phyloP scores from a whole-genome alignment of 495 filamentous ascomycete genomes.

The Ascodesmis nigricans region DNA sequence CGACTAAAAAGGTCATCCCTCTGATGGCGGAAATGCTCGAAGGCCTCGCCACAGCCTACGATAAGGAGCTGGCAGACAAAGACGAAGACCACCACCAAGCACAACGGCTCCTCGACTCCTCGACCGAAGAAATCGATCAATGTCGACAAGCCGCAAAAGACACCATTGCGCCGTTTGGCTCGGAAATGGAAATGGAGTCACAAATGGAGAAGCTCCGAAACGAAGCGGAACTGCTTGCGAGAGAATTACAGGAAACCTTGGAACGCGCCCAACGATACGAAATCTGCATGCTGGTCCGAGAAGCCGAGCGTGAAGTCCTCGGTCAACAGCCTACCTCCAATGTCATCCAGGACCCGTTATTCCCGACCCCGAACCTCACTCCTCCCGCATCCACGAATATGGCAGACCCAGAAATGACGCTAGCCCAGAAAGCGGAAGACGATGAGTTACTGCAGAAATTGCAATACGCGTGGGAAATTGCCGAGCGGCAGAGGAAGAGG shows the following conservation, averaged over 20 bases:
- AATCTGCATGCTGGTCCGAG: slow-evolving; percentile 7
- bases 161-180: slow-evolving; percentile 13
- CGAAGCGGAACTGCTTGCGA: slow-evolving; percentile 13
- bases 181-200: slow-evolving; percentile 12
- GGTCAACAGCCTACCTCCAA: slow-evolving; percentile 1
- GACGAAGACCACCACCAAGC: slow-evolving; percentile 23
- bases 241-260: slow-evolving; percentile 15
- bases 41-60: slow-evolving; percentile 22
- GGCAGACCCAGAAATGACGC: background rate
- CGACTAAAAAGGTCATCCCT: slow-evolving; percentile 23
- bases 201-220: slow-evolving; percentile 14
- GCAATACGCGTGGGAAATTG: slow-evolving; percentile 10
- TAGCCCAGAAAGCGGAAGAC: slow-evolving; percentile 2
- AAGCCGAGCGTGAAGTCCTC: slow-evolving; percentile 10
- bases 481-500: slow-evolving; percentile 11
- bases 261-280: slow-evolving; percentile 17
- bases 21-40: slow-evolving; percentile 23
- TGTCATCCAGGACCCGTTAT: background rate
- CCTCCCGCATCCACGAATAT: background rate
- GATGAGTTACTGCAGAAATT: slow-evolving; percentile 13
- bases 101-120: slow-evolving; percentile 21
- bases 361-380: no score
- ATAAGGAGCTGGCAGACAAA: slow-evolving; percentile 22
- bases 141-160: slow-evolving; percentile 14
- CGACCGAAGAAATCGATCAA: slow-evolving; percentile 20